Percentiles rank a stretch among this genome's conserved stretches.
phyloP scores from a whole-genome alignment of 352 stramenopile species.

The Globisporangium barbulae region DNA sequence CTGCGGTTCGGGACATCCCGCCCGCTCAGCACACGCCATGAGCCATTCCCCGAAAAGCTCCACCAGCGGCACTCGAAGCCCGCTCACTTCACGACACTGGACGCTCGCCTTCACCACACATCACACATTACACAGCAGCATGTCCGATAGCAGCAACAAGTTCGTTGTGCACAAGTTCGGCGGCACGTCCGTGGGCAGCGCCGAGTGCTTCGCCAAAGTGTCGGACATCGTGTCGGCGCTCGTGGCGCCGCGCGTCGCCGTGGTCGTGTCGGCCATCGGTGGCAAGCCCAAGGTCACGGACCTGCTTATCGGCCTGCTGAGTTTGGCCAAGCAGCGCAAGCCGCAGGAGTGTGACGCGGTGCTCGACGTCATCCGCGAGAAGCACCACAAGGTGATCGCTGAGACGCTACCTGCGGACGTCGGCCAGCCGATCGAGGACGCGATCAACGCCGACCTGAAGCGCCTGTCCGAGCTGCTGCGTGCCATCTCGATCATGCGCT shows the following conservation, averaged over 20 bases:
- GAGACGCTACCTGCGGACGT: slow-evolving; percentile 49
- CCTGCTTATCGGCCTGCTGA: slow-evolving; percentile 90
- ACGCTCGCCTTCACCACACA: not conserved
- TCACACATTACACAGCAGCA: not conserved
- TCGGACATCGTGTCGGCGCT: slow-evolving; percentile 60
- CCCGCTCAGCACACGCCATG: not conserved
- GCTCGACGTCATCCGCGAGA: slow-evolving; percentile 70
- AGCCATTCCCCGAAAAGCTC: slow-evolving; percentile 16
- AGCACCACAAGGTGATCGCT: slow-evolving; percentile 75
- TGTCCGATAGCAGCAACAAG: slow-evolving; percentile 24
- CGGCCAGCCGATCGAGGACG: slow-evolving; percentile 47
- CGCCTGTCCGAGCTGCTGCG: slow-evolving; percentile 75
- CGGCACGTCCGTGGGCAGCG: slow-evolving; percentile 92
- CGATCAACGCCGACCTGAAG: slow-evolving; percentile 64
- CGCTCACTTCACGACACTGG: not conserved
- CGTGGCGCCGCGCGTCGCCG: slow-evolving; percentile 51
- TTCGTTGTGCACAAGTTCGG: slow-evolving; percentile 98
- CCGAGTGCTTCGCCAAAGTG: slow-evolving; percentile 88
- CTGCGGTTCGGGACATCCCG: not conserved
- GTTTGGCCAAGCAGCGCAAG: slow-evolving; percentile 84
- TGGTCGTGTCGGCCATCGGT: slow-evolving; percentile 95
- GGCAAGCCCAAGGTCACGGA: slow-evolving; percentile 96
- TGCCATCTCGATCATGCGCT: slow-evolving; percentile 88
- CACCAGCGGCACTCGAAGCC: not conserved
- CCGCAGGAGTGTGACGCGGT: slow-evolving; percentile 60